phyloP scores from a whole-genome alignment of 352 stramenopile species.

The Phytophthora pinifolia region DNA sequence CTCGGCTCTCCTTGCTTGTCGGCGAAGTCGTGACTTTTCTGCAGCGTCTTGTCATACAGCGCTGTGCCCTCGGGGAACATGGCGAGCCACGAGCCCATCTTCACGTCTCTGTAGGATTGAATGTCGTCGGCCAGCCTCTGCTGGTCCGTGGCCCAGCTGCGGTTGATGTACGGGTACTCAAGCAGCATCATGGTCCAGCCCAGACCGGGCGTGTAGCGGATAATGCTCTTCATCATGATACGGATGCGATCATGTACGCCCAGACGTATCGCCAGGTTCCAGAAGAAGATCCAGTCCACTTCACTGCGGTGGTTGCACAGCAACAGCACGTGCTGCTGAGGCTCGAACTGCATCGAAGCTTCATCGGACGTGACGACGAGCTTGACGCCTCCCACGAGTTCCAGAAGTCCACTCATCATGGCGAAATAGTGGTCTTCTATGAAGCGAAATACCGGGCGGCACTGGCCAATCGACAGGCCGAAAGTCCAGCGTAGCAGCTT shows the following conservation, averaged over 20 bases:
- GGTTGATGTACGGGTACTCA: conserved; percentile 73
- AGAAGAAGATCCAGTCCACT: conserved; percentile 86
- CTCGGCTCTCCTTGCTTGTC: conserved; percentile 38
- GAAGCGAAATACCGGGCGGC: conserved; percentile 33
- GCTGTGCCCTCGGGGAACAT: conserved; percentile 85
- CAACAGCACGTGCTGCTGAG: conserved; percentile 52
- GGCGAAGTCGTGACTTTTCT: conserved; percentile 62
- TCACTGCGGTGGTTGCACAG: conserved; percentile 82
- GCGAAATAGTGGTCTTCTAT: conserved; percentile 58
- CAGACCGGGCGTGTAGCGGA: conserved; percentile 57
- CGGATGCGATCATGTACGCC: conserved; percentile 68
- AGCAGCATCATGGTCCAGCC: conserved; percentile 73
- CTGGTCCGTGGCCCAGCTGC: conserved; percentile 70
- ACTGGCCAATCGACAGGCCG: conserved; percentile 25
- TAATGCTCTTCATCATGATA: conserved; percentile 78
- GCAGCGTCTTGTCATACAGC: conserved; percentile 67
- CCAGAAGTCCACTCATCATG: conserved; percentile 60
- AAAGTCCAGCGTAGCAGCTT: conserved; percentile 40
- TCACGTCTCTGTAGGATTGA: conserved; percentile 49
- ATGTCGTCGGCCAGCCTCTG: conserved; percentile 48
- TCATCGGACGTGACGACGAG: conserved; percentile 63
- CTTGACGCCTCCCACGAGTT: conserved; percentile 55
- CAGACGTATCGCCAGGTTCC: conserved; percentile 68
- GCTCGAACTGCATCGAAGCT: conserved; percentile 32
- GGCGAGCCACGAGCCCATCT: conserved; percentile 54